A percentile compares a stretch with the other conserved stretches of the same genome.
phyloP scores from a whole-genome alignment of 2,329 filamentous ascomycete genomes.

The Fusarium dlaminii region DNA sequence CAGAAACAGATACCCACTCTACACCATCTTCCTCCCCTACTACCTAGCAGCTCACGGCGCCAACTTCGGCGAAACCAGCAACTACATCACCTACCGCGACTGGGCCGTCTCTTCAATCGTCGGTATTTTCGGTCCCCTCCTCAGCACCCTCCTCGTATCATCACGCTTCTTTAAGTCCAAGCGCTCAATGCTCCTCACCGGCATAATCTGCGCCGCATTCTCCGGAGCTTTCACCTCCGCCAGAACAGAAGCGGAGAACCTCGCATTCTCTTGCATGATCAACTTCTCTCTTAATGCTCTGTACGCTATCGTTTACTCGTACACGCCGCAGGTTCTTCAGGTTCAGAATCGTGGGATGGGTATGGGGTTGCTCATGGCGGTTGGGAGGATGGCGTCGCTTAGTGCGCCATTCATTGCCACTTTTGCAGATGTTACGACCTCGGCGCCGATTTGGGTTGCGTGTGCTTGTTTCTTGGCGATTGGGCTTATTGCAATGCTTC shows the following conservation, averaged over 20 bases:
- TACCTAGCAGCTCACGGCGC: not conserved
- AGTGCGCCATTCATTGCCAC: not conserved
- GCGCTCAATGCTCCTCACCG: not conserved
- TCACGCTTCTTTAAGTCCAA: not conserved
- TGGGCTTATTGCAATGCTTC: not conserved
- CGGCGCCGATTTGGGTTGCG: not conserved
- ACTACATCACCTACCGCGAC: not conserved
- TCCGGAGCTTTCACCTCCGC: not conserved
- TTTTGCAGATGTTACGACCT: not conserved
- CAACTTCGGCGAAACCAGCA: not conserved
- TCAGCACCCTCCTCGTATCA: not conserved
- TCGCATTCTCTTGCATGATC: not conserved
- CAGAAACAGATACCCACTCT: not conserved
- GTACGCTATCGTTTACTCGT: not conserved
- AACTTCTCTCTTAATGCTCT: not conserved
- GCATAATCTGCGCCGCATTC: not conserved
- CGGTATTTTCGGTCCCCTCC: not conserved
- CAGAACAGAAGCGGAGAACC: not conserved
- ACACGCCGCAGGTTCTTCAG: not conserved
- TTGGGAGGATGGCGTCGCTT: not conserved
- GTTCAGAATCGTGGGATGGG: not conserved
- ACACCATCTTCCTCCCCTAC: not conserved
- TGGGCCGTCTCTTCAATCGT: not conserved
- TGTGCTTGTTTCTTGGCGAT: not conserved
- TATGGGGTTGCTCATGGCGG: not conserved